A percentile compares a stretch with the other conserved stretches of the same genome.
phyloP scores from a whole-genome alignment of 176 grass and related monocot species.

The Zoysia pacifica region DNA sequence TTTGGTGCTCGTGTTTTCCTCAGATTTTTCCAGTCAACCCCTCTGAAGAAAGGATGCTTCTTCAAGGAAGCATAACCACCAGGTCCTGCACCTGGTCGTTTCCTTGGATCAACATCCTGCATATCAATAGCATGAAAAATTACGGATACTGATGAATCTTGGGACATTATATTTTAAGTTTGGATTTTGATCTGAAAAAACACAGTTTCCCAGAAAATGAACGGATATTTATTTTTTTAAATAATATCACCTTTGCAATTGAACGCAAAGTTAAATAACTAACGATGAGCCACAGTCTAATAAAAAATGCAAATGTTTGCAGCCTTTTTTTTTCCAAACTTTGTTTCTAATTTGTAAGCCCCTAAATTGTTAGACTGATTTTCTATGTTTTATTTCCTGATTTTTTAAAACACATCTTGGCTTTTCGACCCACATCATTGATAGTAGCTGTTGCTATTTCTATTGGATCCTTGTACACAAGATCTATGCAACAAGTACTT shows the following conservation, averaged over 20 bases:
- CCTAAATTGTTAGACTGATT: background rate
- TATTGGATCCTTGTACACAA: constrained; percentile 5
- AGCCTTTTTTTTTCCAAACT: background rate
- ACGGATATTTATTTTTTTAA: background rate
- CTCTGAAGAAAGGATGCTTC: constrained; percentile 92
- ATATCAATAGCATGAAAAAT: constrained; percentile 31
- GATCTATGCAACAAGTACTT: background rate
- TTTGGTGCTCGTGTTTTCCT: constrained; percentile 60
- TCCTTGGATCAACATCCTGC: constrained; percentile 84
- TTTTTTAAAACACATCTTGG: too few species aligned
- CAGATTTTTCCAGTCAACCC: constrained; percentile 87
- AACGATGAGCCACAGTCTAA: background rate
- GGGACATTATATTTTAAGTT: background rate
- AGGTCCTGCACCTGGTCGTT: constrained; percentile 73
- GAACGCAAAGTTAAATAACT: constrained; percentile 3
- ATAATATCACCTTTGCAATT: background rate
- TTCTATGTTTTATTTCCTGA: too few species aligned
- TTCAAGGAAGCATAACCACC: constrained; percentile 85
- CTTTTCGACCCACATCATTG: background rate
- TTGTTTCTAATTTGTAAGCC: background rate
- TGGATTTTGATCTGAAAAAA: background rate
- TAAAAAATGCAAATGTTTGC: background rate
- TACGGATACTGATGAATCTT: background rate
- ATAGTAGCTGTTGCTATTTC: background rate
- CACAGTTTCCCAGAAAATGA: background rate